Percentiles rank a stretch among this genome's conserved stretches.
phyloP scores from a whole-genome alignment of 2,329 filamentous ascomycete species.

The Pestalotiopsis sp. region DNA sequence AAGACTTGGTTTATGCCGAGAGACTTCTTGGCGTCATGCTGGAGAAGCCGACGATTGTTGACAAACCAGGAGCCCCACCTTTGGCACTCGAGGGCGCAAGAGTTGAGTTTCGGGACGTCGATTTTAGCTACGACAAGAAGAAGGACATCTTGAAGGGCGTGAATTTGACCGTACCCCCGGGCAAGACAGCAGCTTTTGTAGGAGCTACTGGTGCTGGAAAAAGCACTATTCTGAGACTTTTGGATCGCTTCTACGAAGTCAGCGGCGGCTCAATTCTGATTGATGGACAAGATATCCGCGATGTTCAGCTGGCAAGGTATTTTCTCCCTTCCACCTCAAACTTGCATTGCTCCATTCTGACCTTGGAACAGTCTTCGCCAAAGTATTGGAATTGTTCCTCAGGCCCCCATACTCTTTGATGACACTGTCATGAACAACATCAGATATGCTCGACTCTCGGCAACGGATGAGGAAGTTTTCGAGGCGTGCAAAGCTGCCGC shows the following conservation, averaged over 20 bases:
- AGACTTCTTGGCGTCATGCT: slow-evolving; percentile 61
- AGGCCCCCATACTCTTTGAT: slow-evolving; percentile 52
- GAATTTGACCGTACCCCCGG: slow-evolving; percentile 51
- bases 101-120: slow-evolving; percentile 57
- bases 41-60: slow-evolving; percentile 57
- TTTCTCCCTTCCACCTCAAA: neutral
- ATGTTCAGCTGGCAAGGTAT: slow-evolving; percentile 41
- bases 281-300: slow-evolving; percentile 47
- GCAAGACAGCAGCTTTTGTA: slow-evolving; percentile 62
- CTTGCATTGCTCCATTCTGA: neutral
- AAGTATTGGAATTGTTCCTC: slow-evolving; percentile 48
- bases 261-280: slow-evolving; percentile 47
- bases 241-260: slow-evolving; percentile 56
- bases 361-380: slow-evolving; percentile 36
- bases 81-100: slow-evolving; percentile 55
- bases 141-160: slow-evolving; percentile 60
- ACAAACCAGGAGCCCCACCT: slow-evolving; percentile 51
- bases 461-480: slow-evolving; percentile 51
- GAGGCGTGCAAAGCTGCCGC: slow-evolving; percentile 55
- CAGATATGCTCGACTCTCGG: slow-evolving; percentile 51
- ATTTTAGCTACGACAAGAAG: slow-evolving; percentile 62
- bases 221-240: slow-evolving; percentile 50
- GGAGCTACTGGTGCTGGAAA: slow-evolving; percentile 61
- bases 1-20: slow-evolving; percentile 61
- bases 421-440: slow-evolving; percentile 59